Evolutionary conservation across 495 filamentous ascomycete species (phyloP), one percentile per base, ranked within the genome.

Genomic region (Penicillium ochrochloron): DNA sequence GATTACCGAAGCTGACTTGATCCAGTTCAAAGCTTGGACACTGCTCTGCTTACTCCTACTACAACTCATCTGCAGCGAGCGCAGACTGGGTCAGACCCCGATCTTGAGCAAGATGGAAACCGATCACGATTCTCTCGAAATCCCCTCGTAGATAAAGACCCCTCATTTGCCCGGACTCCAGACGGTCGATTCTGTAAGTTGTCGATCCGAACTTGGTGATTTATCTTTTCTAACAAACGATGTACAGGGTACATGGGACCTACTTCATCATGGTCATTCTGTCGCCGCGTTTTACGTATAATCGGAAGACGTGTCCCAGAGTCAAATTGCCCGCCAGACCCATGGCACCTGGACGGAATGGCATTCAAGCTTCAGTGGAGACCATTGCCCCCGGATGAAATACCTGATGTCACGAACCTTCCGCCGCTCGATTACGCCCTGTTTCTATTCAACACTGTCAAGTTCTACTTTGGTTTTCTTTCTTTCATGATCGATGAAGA

Each of bases 401-500:
- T 66, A 23, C 73, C 74, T 15, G 77, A 80, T 63, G 70, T 72
- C 31, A 63, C 69, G 11, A 72, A 74, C 27, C 56, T 79, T 17
- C 77, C 77, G 12, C 72, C 75, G 0, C 57, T 74, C 33, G 75
- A 78, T 54, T 78, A 76, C 66, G 77, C 77, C 27, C 53, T 77
- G 0, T 79, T 74, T 54, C 68, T 79, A 15, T 78, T 78, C 59
- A 75, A 72, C 54, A 74, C 76, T 15, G 76, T 75, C 29, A 76
- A 77, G 27, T 78, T 76, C 59, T 75, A 80, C 55, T 75, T 75
- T 57, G 73, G 75, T 1, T 76, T 71, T 48, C 34, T 78, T 5
- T 80, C 75, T 21, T 75, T 76, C 35, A 69, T 80, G 61, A 75
- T 80, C 41, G 75, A 80, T 29, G 77, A 80, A 59, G 44, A 69